Conservation (phyloP, 306 rosid species). For the Lotus japonicus region DNA sequence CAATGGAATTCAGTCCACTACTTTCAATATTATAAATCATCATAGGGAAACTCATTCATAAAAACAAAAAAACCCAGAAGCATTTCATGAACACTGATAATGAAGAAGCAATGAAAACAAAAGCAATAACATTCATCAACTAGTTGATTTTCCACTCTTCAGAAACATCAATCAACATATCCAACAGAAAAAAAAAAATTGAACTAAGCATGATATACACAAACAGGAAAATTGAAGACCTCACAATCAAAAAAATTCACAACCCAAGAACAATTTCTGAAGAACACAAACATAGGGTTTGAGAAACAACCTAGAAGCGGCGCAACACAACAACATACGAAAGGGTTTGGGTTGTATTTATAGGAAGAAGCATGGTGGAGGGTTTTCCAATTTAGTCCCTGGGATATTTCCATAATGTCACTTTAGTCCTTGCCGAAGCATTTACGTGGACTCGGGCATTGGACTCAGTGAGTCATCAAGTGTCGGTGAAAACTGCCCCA, state of each 20-base stretch:
- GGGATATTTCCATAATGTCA: neutral
- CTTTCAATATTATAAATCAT: conserved; percentile 30
- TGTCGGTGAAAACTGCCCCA: conserved; percentile 28
- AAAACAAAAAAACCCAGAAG: too few relatives aligned
- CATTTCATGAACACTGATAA: too few relatives aligned
- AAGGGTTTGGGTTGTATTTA: conserved; percentile 5
- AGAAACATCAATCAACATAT: neutral
- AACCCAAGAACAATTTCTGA: neutral
- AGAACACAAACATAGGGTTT: neutral
- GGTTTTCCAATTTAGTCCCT: neutral
- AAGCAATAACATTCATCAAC: too few relatives aligned
- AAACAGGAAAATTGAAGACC: neutral
- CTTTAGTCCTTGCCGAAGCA: neutral
- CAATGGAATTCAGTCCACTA: conserved; percentile 59
- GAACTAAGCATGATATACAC: neutral
- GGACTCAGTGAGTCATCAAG: neutral
- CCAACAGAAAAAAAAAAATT: neutral
- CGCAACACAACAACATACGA: rapidly evolving
- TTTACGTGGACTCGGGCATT: too few relatives aligned
- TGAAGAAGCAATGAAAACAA: too few relatives aligned
- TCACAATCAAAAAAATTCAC: neutral
- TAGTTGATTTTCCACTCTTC: neutral
- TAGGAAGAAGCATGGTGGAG: neutral
- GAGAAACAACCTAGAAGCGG: neutral
- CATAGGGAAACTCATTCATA: conserved; percentile 20